These are phyloP conservation scores for Aspergillus indologenus DNA, from an alignment of 495 filamentous ascomycete genomes.

Conservation along the genomic window DNA sequence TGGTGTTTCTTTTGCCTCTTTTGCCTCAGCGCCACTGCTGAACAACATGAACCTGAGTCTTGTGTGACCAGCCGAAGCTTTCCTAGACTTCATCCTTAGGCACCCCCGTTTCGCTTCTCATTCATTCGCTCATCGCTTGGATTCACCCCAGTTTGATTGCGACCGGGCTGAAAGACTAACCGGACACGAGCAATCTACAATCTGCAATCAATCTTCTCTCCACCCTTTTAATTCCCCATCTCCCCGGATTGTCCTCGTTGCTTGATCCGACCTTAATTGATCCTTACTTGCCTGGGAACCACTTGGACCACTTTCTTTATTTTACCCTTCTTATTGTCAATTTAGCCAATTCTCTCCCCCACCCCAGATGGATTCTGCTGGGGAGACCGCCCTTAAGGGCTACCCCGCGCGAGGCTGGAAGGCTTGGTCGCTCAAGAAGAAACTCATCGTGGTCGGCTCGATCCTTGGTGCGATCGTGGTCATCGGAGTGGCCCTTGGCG, in stretches of 20 bases:
- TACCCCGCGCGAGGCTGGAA: constrained; percentile 26
- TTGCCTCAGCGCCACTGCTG: neutral
- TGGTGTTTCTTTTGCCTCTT: neutral
- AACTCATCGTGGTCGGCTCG: constrained; percentile 28
- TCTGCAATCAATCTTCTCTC: too few species aligned
- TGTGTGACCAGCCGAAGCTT: constrained; percentile 3
- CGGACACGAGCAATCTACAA: neutral
- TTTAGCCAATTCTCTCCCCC: neutral
- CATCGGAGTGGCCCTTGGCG: constrained; percentile 50
- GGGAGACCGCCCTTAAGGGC: constrained; percentile 17
- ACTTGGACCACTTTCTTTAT: neutral
- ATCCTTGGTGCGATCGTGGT: constrained; percentile 40
- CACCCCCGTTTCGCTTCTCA: constrained; percentile 6
- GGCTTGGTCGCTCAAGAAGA: constrained; percentile 40
- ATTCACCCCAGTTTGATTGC: neutral
- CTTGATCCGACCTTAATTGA: neutral
- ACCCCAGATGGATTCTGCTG: constrained; percentile 8
- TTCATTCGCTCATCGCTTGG: neutral
- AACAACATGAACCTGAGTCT: neutral
- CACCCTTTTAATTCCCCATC: neutral
- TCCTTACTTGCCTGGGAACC: neutral
- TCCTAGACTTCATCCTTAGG: constrained; percentile 11
- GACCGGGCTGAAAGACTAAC: neutral
- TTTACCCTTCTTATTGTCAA: neutral
- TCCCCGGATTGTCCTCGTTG: constrained; percentile 1